A percentile compares a stretch with the other conserved stretches of the same genome.
Evolutionary conservation across 1,139 yeast species (phyloP).

Genomic region (Magnusiomyces suaveolens): DNA sequence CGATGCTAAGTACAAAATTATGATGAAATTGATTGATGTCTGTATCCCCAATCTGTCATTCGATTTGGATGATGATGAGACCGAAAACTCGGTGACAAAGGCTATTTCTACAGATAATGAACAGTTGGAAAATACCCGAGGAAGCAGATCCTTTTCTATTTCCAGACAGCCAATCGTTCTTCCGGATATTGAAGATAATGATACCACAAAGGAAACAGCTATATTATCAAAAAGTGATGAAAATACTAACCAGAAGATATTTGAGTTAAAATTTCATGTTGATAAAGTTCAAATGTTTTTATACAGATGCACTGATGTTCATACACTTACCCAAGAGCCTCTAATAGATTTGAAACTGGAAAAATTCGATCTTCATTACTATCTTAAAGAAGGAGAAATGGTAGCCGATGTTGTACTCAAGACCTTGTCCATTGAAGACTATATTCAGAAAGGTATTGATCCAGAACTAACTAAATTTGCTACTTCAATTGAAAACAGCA

Average conservation of each 20-base stretch:
- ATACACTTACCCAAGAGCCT: slow-evolving; percentile 53
- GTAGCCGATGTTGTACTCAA: slow-evolving; percentile 54
- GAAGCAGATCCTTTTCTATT: background rate
- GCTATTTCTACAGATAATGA: background rate
- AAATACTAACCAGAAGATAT: slow-evolving; percentile 42
- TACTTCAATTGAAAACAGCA: slow-evolving; percentile 50
- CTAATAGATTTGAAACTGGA: slow-evolving; percentile 69
- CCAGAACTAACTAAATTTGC: slow-evolving; percentile 59
- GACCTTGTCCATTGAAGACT: slow-evolving; percentile 65
- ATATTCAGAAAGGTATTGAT: slow-evolving; percentile 54
- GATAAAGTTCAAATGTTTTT: slow-evolving; percentile 54
- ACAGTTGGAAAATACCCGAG: background rate
- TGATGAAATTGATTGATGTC: slow-evolving; percentile 66
- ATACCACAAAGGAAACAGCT: slow-evolving; percentile 5
- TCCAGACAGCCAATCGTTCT: background rate
- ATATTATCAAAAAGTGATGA: background rate
- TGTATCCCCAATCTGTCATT: slow-evolving; percentile 55
- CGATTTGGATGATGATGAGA: slow-evolving; percentile 20
- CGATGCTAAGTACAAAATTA: slow-evolving; percentile 81
- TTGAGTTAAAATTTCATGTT: slow-evolving; percentile 65
- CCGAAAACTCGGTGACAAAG: background rate
- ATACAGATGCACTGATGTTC: slow-evolving; percentile 55
- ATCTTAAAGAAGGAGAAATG: slow-evolving; percentile 52
- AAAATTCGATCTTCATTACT: slow-evolving; percentile 49
- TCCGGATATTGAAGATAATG: slow-evolving; percentile 1